Percentiles rank a stretch among this genome's conserved stretches.
These are phyloP conservation scores for Andrographis paniculata DNA, from an alignment of 305 asterid species.

Conservation along the genomic window DNA sequence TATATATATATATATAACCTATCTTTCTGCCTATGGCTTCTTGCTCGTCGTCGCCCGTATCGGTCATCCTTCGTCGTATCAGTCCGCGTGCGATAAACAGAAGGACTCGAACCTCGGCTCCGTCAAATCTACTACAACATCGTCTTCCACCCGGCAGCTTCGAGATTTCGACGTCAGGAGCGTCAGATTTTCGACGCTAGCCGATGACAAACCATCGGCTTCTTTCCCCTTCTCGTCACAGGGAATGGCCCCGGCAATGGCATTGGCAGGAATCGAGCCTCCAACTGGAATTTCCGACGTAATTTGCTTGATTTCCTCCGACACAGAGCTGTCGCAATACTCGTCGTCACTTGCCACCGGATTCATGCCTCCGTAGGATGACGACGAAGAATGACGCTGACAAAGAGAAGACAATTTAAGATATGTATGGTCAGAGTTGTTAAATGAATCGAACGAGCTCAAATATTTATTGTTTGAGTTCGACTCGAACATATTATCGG, in stretches of 20 bases:
- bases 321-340: conserved; percentile 19
- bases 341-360: conserved; percentile 19
- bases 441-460: no score
- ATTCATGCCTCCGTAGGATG: conserved; percentile 17
- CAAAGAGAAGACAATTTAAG: no score
- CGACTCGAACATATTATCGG: no score
- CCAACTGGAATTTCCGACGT: conserved; percentile 34
- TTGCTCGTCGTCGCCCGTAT: no score
- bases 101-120: conserved; percentile 81
- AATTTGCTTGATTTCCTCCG: conserved; percentile 60
- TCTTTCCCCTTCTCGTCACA: conserved; percentile 22
- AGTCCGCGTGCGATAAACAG: conserved; percentile 33
- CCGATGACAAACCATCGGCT: conserved; percentile 21
- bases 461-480: no score
- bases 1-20: no score
- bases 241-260: conserved; percentile 15
- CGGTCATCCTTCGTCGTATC: conserved; percentile 9
- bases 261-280: conserved; percentile 19
- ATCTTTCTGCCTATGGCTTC: no score
- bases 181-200: conserved; percentile 27
- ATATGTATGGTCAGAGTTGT: no score
- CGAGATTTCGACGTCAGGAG: not conserved
- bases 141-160: conserved; percentile 32
- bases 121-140: conserved; percentile 63
- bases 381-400: conserved; percentile 28